These are phyloP conservation scores for Albugo candida DNA, from an alignment of 352 stramenopile genomes.

Conservation along the genomic window DNA sequence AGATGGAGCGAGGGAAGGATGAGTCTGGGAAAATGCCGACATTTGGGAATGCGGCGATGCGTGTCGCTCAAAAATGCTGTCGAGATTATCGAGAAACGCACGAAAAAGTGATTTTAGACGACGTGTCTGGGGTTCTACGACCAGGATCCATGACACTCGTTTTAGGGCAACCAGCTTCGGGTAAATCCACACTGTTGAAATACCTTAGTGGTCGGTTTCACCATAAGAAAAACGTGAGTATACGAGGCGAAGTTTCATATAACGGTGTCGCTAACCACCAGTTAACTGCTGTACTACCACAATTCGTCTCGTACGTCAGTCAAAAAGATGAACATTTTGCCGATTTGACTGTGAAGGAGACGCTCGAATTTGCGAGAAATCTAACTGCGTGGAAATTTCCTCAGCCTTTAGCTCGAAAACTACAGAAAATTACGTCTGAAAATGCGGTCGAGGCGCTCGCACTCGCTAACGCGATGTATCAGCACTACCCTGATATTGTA, in stretches of 20 bases:
- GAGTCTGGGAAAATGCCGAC: conserved; percentile 1
- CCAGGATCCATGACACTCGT: conserved; percentile 9
- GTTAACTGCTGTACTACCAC: conserved; percentile 13
- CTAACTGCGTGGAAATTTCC: conserved; percentile 27
- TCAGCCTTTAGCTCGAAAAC: conserved; percentile 9
- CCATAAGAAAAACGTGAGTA: conserved; percentile 17
- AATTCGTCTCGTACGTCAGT: conserved; percentile 22
- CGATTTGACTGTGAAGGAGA: conserved; percentile 83
- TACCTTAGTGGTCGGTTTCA: conserved; percentile 22
- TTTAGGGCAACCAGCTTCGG: conserved; percentile 13
- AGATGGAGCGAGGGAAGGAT: conserved; percentile 10
- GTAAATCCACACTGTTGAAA: conserved; percentile 25
- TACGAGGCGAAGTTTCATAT: conserved; percentile 23
- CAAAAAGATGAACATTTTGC: conserved; percentile 77
- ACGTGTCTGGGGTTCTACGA: conserved; percentile 15
- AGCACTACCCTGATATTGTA: conserved; percentile 16
- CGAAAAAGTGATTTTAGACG: conserved; percentile 12
- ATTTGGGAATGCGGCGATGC: conserved; percentile 2
- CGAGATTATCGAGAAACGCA: conserved; percentile 7
- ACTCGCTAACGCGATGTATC: conserved; percentile 17
- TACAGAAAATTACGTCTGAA: conserved; percentile 20
- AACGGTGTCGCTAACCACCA: conserved; percentile 14
- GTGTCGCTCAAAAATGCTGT: neutral
- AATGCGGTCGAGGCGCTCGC: conserved; percentile 15
- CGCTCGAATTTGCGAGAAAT: conserved; percentile 82